phyloP scores from a whole-genome alignment of 1,284 basidiomycete genomes.

The Boletus sp. region DNA sequence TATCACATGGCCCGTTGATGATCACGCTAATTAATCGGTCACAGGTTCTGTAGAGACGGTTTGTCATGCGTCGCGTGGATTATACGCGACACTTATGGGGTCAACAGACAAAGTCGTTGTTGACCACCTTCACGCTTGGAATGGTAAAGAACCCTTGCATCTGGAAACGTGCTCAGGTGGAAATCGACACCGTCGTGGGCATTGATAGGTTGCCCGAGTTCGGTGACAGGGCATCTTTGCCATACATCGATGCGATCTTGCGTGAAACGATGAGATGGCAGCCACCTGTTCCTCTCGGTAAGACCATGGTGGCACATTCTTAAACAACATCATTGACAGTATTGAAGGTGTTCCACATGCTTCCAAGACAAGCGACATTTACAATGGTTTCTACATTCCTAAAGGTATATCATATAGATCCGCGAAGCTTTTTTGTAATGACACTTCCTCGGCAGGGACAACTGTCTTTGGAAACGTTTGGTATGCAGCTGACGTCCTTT shows the following conservation, averaged over 20 bases:
- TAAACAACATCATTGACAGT: not conserved
- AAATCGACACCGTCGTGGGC: constrained; percentile 46
- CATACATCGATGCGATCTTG: constrained; percentile 45
- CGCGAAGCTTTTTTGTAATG: not conserved
- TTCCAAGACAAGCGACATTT: constrained; percentile 25
- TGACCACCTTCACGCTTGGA: constrained; percentile 38
- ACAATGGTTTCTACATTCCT: constrained; percentile 34
- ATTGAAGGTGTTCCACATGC: constrained; percentile 25
- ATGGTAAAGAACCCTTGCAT: constrained; percentile 42
- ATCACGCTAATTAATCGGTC: no score
- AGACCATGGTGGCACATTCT: not conserved
- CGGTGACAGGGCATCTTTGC: constrained; percentile 42
- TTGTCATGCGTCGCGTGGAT: not conserved
- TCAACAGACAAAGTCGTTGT: constrained; percentile 16
- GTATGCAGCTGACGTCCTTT: constrained; percentile 8
- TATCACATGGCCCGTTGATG: no score
- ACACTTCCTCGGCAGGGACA: constrained; percentile 13
- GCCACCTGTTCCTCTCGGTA: constrained; percentile 32
- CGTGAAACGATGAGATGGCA: constrained; percentile 42
- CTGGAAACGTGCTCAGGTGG: constrained; percentile 41
- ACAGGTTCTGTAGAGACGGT: constrained; percentile 32
- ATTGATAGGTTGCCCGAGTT: constrained; percentile 44
- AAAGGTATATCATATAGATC: constrained; percentile 23
- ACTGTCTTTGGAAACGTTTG: constrained; percentile 31
- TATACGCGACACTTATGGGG: constrained; percentile 1